Conservation (phyloP, 78 protist species). For the Bigelowiella natans region DNA sequence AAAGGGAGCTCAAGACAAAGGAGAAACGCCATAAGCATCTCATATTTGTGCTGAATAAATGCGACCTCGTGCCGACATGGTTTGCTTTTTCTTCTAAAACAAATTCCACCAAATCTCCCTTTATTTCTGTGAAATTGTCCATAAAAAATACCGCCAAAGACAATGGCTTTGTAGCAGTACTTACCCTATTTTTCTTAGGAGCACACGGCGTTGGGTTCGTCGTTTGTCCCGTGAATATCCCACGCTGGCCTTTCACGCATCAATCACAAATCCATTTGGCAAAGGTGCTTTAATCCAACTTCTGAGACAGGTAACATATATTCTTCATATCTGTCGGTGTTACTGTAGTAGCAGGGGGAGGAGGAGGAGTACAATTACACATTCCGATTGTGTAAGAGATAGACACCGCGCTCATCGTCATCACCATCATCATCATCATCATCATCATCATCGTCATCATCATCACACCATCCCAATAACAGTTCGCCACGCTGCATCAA, state of each 20-base stretch:
- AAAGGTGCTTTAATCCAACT: background rate
- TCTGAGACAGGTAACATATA: background rate
- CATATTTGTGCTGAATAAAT: constrained; percentile 90
- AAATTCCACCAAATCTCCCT: background rate
- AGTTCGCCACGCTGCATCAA: background rate
- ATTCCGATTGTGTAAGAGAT: no score
- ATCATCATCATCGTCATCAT: no score
- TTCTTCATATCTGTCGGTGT: background rate
- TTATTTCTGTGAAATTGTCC: background rate
- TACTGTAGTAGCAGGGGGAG: no score
- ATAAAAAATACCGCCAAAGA: background rate
- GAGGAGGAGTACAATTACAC: no score
- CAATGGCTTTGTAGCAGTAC: background rate
- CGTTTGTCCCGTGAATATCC: background rate
- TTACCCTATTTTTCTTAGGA: no score
- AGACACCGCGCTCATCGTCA: no score
- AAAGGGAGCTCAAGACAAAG: background rate
- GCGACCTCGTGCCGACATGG: constrained; percentile 95
- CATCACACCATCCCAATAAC: background rate
- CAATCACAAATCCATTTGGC: background rate
- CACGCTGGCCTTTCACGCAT: background rate
- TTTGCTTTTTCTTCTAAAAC: constrained; percentile 39
- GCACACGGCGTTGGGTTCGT: background rate
- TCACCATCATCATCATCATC: no score
- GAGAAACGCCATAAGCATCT: constrained; percentile 85